Evolutionary conservation across 208 protist species (phyloP), one percentile per base, ranked within the genome.

Genomic region (Trypanosoma melophagium): DNA sequence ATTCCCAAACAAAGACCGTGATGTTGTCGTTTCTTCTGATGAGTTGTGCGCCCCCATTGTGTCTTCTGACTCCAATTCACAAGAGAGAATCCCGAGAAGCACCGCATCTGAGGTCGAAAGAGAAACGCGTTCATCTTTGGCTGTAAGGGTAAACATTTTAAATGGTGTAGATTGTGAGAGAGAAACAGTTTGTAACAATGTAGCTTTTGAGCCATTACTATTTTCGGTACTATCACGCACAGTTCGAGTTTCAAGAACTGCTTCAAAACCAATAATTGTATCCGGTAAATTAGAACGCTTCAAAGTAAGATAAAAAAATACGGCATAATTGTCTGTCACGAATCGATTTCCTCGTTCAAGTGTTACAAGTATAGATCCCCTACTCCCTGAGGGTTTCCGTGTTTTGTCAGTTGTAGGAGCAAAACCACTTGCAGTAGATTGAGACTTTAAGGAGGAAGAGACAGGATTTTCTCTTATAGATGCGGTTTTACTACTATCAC

Each of bases 251-350:
- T 42, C 49, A 53, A 67, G 21, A 49, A 42, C 3, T 57, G 61
- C 61, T 14, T 67, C 61, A 58, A 67, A 67, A n/a, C 25, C 61
- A 44, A 67, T 49, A n/a, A 31, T 40, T 40, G 19, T 47, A 12
- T 57, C 61, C 1, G 51, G 19, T 7, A 5, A 13, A 35, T 73
- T n/a, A 21, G 13, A 17, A 42, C 22, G 45, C 35, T 63, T 66
- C 9, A 75, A 35, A 19, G 35, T 60, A 13, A 75, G 9, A 49
- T 69, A 31, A 41, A 75, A 61, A 40, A 75, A 75, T n/a, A 75
- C 69, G 8, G 69, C 63, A 25, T 55, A 17, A 40, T 75, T 75
- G 35, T 75, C 69, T 1, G 62, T 70, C 2, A 61, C 40, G 28
- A 69, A 75, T n/a, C 69, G 56, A n/a, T 42, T 49, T 13, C 69